phyloP scores from a whole-genome alignment of 305 asterid genomes.

The Fraxinus platypoda region DNA sequence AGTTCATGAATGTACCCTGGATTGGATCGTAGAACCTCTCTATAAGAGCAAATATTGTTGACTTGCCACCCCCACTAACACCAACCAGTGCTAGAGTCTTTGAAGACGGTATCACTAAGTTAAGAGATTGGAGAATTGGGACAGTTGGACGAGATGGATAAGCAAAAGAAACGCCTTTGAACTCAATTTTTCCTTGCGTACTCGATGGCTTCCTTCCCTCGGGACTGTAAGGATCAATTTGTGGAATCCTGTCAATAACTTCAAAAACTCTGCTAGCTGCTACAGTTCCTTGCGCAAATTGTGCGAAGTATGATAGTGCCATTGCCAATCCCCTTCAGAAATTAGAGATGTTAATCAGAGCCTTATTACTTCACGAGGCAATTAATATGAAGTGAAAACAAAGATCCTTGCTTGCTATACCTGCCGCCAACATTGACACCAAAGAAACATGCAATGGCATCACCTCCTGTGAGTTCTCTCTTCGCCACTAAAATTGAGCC shows the following conservation, averaged over 20 bases:
- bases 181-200: conserved; percentile 61
- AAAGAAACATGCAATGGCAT: conserved; percentile 82
- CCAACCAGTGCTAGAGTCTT: conserved; percentile 77
- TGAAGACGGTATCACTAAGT: conserved; percentile 56
- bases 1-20: conserved; percentile 40
- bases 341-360: not conserved
- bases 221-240: conserved; percentile 61
- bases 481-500: conserved; percentile 62
- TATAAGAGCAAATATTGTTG: conserved; percentile 71
- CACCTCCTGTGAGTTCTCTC: conserved; percentile 58
- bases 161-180: conserved; percentile 56
- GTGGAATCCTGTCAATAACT: conserved; percentile 65
- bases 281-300: conserved; percentile 86
- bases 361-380: not conserved
- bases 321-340: conserved; percentile 71
- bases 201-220: conserved; percentile 60
- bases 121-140: conserved; percentile 57
- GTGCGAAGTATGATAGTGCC: conserved; percentile 75
- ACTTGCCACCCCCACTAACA: conserved; percentile 80
- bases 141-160: conserved; percentile 73
- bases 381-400: not conserved
- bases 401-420: conserved; percentile 28
- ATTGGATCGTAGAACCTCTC: conserved; percentile 80
- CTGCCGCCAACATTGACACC: conserved; percentile 89
- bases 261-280: conserved; percentile 74